phyloP scores from a whole-genome alignment of 768 basidiomycete genomes.

The Plicaturopsis crispa region DNA sequence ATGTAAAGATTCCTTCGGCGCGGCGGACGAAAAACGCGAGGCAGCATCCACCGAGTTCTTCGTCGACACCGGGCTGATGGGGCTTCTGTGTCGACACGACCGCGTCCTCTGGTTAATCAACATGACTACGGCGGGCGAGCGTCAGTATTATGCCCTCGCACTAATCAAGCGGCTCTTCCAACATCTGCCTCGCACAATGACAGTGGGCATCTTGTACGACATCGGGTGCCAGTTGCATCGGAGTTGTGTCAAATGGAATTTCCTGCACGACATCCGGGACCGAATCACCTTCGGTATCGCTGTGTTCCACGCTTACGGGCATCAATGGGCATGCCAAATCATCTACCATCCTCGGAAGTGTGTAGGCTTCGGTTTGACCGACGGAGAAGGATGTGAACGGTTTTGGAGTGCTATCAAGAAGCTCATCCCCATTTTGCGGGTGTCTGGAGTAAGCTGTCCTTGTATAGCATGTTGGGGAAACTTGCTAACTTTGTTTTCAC shows the following conservation, averaged over 20 bases:
- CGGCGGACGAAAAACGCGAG: conserved; percentile 9
- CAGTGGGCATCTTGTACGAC: too few relatives aligned
- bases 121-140: conserved; percentile 29
- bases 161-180: conserved; percentile 29
- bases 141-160: conserved; percentile 31
- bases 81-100: too few relatives aligned
- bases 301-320: conserved; percentile 31
- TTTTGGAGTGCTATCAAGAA: conserved; percentile 16
- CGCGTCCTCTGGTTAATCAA: conserved; percentile 28
- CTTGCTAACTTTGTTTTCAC: background rate
- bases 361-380: conserved; percentile 15
- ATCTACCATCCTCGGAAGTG: conserved; percentile 23
- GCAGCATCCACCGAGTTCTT: conserved; percentile 11
- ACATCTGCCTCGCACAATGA: too few relatives aligned
- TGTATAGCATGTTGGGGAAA: background rate
- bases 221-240: conserved; percentile 22
- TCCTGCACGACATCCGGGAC: conserved; percentile 10
- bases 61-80: conserved; percentile 29
- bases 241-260: conserved; percentile 8
- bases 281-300: conserved; percentile 22
- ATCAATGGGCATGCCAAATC: conserved; percentile 27
- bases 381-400: conserved; percentile 21
- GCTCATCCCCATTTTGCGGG: conserved; percentile 12
- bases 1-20: conserved; percentile 21
- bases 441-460: conserved; percentile 13